Base-by-base conservation (phyloP, 306 rosid genomes). In the Fragaria vesca region DNA sequence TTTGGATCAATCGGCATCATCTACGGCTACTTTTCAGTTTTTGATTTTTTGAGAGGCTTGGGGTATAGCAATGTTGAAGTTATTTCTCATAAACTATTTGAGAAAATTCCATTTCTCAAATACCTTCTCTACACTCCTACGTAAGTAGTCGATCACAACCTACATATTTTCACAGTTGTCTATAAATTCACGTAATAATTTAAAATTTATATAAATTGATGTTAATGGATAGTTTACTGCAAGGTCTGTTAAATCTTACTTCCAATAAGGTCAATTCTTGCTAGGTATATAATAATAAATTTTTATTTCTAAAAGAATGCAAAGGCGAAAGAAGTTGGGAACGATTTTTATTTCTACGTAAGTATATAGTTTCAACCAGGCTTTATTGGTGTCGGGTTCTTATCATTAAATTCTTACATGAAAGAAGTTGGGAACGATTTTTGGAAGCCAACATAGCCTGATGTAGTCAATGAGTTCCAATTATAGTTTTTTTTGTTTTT, bases 51-150 rank as follows among this genome's bases (percentile, higher is more conserved):
- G 77, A 89, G 96, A 84, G 89, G 93, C 72, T 80, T 90, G 82
- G 99, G 99, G 34, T 96, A 88, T 81, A 78, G 84, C 87, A 96
- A 96, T 28, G 87, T 89, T 57, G 99, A 96, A 83, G 50, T 93
- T 60, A 51, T 96, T 18, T 88, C 98, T 20, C 87, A 88, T 67
- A 74, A 73, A 55, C 20, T 90, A 72, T 91, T 87, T 69, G 87
- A 96, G 71, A 75, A 18, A 42, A 30, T 91, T 46, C 98, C 96
- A 12, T 51, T 90, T 28, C 86, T 91, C 62, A 88, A 83, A 86
- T 93, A 91, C 76, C 55, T 96, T 67, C 74, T 93, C 60, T 91
- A 88, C 74, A 96, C 98, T 40, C 97, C 99, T 48, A 87, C 98
- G 99, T 96, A 84, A 88, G 99, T 84, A 24, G 28, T 16, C 43